Evolutionary conservation across 2,329 filamentous ascomycete genomes (phyloP), one percentile per base, ranked within the genome.

Genomic region (Pseudophaeomoniella oleicola): DNA sequence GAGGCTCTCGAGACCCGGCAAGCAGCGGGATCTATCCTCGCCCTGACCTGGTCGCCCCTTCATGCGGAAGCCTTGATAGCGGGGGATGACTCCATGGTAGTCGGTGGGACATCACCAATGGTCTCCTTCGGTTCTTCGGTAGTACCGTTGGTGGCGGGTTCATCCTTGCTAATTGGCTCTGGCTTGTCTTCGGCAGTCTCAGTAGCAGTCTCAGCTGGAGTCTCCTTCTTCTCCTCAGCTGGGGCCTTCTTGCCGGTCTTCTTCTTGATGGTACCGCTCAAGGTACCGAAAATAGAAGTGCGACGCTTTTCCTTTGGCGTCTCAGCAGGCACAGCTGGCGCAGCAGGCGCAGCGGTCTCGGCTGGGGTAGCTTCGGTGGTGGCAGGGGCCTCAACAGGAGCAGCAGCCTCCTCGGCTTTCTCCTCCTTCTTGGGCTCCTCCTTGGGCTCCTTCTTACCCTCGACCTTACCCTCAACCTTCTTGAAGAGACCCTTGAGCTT

Each of bases 231-330:
- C 32, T 53, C 50, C 55, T 64, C 64, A 40, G 60, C 57, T 34
- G 60, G 60, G 53, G 62, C 62, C 56, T 61, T 66, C 51, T 60
- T 63, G 47, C 63, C 62, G 55, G 66, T 51, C 53, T 65, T 68
- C 57, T 63, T 64, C 53, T 62, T 57, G 52, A 69, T 67, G 60
- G 68, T 69, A 40, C 47, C 56, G 40, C 64, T 62, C 39, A 71
- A 62, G 53, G 60, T 66, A 45, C 64, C 63, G 53, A 72, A 73
- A 53, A 63, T 62, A 49, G 67, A 72, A 49, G 60, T 63, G 51
- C 60, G 64, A 45, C 63, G 66, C 57, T 66, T 64, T 44, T 63
- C 58, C 51, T 64, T 62, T 41, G 52, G 58, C 48, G 65, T 59
- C 38, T 51, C 49, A 33, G 57, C 39, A 40, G 41, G 40, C 17